A percentile compares a stretch with the other conserved stretches of the same genome.
These are phyloP conservation scores for Friedmanniomyces endolithicus DNA, from an alignment of 495 filamentous ascomycete genomes.

Conservation along the genomic window DNA sequence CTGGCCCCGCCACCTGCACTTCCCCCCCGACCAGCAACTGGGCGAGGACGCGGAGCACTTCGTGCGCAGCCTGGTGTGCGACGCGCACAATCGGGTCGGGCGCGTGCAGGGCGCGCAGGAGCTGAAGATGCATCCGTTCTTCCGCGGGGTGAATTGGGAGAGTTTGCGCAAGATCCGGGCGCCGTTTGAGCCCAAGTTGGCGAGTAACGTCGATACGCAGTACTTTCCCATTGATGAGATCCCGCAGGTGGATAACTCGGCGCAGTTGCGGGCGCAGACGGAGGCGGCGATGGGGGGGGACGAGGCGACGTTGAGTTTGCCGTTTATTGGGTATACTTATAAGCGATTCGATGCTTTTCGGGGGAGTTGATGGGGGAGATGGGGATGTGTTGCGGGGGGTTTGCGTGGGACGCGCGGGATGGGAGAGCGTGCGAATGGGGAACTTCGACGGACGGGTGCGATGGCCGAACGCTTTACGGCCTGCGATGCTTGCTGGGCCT, in stretches of 20 bases:
- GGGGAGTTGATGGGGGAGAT: conserved; percentile 15
- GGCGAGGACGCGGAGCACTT: conserved; percentile 76
- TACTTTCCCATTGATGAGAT: conserved; percentile 99
- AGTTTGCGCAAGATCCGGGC: conserved; percentile 81
- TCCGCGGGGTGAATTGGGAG: conserved; percentile 90
- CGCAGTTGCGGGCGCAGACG: conserved; percentile 55
- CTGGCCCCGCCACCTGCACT: conserved; percentile 89
- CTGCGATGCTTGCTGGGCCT: too few relatives aligned
- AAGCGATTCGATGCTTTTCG: conserved; percentile 87
- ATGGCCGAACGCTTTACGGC: too few relatives aligned
- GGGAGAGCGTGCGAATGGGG: too few relatives aligned
- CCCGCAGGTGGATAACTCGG: conserved; percentile 74
- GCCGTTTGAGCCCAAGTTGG: conserved; percentile 86
- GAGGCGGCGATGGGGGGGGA: conserved; percentile 35
- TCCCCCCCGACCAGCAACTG: conserved; percentile 85
- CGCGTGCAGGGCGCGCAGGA: conserved; percentile 67
- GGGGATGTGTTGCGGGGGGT: not conserved
- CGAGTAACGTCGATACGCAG: conserved; percentile 86
- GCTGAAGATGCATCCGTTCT: conserved; percentile 89
- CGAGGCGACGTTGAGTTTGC: conserved; percentile 77
- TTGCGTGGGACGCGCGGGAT: too few relatives aligned
- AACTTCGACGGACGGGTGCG: too few relatives aligned
- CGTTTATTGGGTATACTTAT: conserved; percentile 97
- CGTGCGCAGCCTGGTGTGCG: conserved; percentile 85
- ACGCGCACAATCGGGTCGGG: conserved; percentile 80